Base-by-base conservation (phyloP, 2,329 filamentous ascomycete genomes). In the Paecilomyces sp. region DNA sequence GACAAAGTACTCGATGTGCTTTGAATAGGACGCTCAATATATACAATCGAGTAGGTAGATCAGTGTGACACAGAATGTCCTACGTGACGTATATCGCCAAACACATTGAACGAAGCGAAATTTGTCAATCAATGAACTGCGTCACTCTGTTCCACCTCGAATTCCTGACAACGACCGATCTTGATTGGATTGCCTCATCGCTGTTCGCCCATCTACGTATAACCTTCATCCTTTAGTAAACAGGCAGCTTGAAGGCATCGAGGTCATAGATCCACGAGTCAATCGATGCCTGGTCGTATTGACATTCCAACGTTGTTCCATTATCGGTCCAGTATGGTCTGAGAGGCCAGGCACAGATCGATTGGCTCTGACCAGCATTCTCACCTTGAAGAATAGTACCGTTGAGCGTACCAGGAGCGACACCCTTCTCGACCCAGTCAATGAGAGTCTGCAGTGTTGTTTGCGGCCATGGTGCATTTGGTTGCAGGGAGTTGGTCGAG, bases 361-460 rank as follows among this genome's bases (percentile, higher is more conserved):
- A 68, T 62, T 72, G 68, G 3, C 66, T 73, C 61, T 73, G 66
- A 2, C 71, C 71, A 24, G 61, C 58, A 22, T 72, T 67, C 8
- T 63, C 47, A 63, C 75, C 70, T 4, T 67, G 66, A 15, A 68
- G 65, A 7, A 72, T 68, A 1, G 76, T 78, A 1, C 74, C 78
- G 51, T 79, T 79, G 47, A 84, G 65, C 0, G 70, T 76, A 7
- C 67, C 70, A 1, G 82, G 81, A 52, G 73, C 74, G 3, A 74
- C 67, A 2, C 76, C 79, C 13, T 79, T 76, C 71, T 83, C 81
- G 0, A 82, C 81, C 82, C 81, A 84, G 58, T 80, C 71, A 55
- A 85, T 79, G 64, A 82, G 70, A 1, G 68, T 74, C 63, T 74
- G 71, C 62, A 82, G 72, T 63, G 80, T 82, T 12, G 76, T 76